These are phyloP conservation scores for Bigelowiella natans DNA, from an alignment of 78 protist species.

Conservation along the genomic window DNA sequence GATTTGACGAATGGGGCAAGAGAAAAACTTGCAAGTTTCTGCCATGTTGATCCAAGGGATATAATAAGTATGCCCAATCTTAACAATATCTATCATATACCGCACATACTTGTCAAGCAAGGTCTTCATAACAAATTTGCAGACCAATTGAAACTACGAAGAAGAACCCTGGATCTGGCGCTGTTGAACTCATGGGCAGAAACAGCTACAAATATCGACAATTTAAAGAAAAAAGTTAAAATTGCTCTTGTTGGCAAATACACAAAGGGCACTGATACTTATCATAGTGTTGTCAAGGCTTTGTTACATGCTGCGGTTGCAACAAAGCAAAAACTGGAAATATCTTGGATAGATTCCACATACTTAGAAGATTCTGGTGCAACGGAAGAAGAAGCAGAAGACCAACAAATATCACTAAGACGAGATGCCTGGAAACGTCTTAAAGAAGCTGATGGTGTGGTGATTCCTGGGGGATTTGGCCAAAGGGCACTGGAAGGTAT, in stretches of 20 bases:
- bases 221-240: no score
- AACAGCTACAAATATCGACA: no score
- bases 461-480: background rate
- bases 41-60: conserved; percentile 66
- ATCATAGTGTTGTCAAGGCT: background rate
- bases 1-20: conserved; percentile 33
- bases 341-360: background rate
- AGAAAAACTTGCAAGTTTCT: conserved; percentile 68
- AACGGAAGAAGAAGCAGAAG: no score
- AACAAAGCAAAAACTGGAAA: background rate
- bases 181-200: no score
- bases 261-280: background rate
- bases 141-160: no score
- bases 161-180: no score
- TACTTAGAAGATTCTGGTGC: background rate
- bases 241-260: background rate
- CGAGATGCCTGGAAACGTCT: no score
- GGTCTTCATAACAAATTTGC: background rate
- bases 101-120: conserved; percentile 56
- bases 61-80: conserved; percentile 74
- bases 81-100: conserved; percentile 72
- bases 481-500: background rate
- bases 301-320: background rate
- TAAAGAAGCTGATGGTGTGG: background rate
- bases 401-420: no score